Evolutionary conservation across 805 yeast genomes (phyloP).

Genomic region (Millerozyma miso): DNA sequence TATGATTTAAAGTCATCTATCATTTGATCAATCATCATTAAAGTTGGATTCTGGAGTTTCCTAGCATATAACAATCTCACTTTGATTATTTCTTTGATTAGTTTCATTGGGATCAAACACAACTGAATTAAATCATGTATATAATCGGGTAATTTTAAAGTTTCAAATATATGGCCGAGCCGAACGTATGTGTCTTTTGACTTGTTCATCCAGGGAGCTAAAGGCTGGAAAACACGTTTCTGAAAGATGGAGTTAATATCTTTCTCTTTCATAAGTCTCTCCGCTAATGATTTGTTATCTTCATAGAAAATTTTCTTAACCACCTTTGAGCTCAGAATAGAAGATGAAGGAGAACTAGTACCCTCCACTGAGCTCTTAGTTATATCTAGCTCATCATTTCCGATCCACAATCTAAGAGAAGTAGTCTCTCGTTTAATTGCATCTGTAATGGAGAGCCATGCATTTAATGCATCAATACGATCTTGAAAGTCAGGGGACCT

Average conservation of each 20-base stretch:
- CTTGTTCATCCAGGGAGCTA: slow-evolving; percentile 79
- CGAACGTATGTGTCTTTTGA: slow-evolving; percentile 68
- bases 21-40: slow-evolving; percentile 95
- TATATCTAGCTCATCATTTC: slow-evolving; percentile 73
- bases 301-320: slow-evolving; percentile 47
- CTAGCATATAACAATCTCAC: slow-evolving; percentile 74
- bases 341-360: slow-evolving; percentile 6
- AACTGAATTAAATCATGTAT: slow-evolving; percentile 61
- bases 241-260: slow-evolving; percentile 70
- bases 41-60: slow-evolving; percentile 76
- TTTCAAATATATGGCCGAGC: slow-evolving; percentile 57
- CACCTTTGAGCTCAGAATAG: slow-evolving; percentile 6
- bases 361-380: slow-evolving; percentile 25
- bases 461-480: slow-evolving; percentile 69
- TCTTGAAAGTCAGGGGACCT: slow-evolving; percentile 58
- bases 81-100: slow-evolving; percentile 74
- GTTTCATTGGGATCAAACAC: slow-evolving; percentile 69
- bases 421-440: slow-evolving; percentile 61
- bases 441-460: slow-evolving; percentile 77
- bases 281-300: slow-evolving; percentile 69
- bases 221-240: slow-evolving; percentile 59
- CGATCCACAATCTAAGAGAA: slow-evolving; percentile 74
- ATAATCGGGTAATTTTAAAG: slow-evolving; percentile 70
- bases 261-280: slow-evolving; percentile 74
- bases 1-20: slow-evolving; percentile 79